Evolutionary conservation across 139 green algal genomes (phyloP).

Genomic region (Chara braunii): DNA sequence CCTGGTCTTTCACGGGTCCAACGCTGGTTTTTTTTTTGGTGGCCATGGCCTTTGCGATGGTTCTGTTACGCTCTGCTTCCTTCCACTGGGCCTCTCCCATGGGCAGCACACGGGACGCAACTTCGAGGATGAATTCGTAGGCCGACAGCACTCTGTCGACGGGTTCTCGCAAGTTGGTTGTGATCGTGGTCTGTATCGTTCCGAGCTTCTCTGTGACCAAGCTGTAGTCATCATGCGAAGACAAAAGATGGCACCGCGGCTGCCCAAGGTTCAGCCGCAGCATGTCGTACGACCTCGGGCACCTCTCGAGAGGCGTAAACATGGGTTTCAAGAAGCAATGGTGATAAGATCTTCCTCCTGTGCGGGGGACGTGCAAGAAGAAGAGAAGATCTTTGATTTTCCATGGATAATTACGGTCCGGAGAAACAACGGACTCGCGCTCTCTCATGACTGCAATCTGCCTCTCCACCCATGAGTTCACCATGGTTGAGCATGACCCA

Average conservation of each 20-base stretch:
- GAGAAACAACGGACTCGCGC: too few relatives aligned
- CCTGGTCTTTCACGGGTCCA: too few relatives aligned
- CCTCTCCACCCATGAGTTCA: too few relatives aligned
- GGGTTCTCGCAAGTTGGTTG: conserved; percentile 62
- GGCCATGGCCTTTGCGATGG: too few relatives aligned
- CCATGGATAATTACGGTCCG: too few relatives aligned
- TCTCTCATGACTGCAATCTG: too few relatives aligned
- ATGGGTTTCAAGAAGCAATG: conserved; percentile 71
- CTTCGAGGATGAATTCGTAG: conserved; percentile 74
- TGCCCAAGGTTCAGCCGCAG: conserved; percentile 51
- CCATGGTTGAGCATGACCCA: too few relatives aligned
- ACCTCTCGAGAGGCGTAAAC: conserved; percentile 22
- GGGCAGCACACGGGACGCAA: conserved; percentile 1
- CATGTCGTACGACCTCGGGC: conserved; percentile 73
- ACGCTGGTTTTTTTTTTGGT: too few relatives aligned
- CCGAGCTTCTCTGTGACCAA: conserved; percentile 47
- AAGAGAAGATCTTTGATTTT: conserved; percentile 71
- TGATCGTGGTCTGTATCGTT: conserved; percentile 20
- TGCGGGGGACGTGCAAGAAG: conserved; percentile 89
- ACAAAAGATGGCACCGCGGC: conserved; percentile 62
- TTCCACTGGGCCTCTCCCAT: neutral
- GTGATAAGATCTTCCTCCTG: conserved; percentile 78
- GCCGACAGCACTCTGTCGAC: conserved; percentile 68
- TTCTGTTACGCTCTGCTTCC: too few relatives aligned
- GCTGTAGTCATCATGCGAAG: conserved; percentile 82